Percentiles rank a stretch among this genome's conserved stretches.
phyloP scores from a whole-genome alignment of 148 eudicot species.

The Cornus florida region DNA sequence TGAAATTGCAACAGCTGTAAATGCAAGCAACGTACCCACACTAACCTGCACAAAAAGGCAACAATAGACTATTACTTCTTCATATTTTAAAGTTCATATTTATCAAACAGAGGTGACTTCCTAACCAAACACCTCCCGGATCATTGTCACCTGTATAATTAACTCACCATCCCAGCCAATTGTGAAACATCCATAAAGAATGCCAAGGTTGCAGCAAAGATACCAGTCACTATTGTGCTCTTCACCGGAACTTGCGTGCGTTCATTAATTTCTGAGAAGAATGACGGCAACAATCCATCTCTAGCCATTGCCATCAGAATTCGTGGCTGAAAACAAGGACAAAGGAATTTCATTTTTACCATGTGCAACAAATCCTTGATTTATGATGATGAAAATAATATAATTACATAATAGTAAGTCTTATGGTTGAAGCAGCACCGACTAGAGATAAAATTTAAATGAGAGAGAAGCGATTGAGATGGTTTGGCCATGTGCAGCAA shows the following conservation, averaged over 20 bases:
- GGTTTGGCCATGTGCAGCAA: no score
- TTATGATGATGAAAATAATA: no score
- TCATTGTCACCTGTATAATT: conserved; percentile 1
- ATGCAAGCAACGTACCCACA: conserved; percentile 67
- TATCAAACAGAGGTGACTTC: background rate
- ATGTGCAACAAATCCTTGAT: no score
- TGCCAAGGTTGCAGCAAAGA: conserved; percentile 66
- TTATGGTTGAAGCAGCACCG: no score
- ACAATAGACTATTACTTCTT: background rate
- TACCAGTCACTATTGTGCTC: conserved; percentile 78
- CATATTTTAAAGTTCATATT: no score
- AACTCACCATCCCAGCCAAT: conserved; percentile 90
- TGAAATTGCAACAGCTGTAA: conserved; percentile 58
- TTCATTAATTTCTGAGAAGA: conserved; percentile 79
- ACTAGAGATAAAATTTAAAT: no score
- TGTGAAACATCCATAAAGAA: conserved; percentile 88
- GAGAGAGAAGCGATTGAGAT: no score
- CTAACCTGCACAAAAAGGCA: conserved; percentile 49
- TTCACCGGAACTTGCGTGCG: conserved; percentile 86
- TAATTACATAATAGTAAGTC: no score
- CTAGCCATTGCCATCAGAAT: conserved; percentile 97
- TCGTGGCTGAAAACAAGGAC: conserved; percentile 62
- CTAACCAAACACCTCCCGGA: background rate
- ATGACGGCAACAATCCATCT: conserved; percentile 89
- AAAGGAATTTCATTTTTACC: background rate